These are phyloP conservation scores for Gremmenia infestans DNA, from an alignment of 2,329 filamentous ascomycete species.

Conservation along the genomic window DNA sequence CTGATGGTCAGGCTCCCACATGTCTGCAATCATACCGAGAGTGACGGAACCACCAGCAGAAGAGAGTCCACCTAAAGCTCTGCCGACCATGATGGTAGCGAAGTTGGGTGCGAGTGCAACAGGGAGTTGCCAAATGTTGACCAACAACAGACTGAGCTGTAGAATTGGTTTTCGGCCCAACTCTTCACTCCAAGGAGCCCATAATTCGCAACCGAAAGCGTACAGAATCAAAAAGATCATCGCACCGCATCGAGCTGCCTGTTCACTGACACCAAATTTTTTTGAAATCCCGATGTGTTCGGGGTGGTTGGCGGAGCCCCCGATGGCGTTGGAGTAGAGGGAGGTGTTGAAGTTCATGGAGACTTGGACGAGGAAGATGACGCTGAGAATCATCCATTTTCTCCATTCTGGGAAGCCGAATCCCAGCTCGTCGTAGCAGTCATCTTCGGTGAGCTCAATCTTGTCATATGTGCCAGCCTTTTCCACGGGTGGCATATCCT, in stretches of 20 bases:
- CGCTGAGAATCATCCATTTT: conserved; percentile 67
- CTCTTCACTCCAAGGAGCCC: conserved; percentile 85
- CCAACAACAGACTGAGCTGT: conserved; percentile 66
- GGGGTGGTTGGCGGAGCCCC: conserved; percentile 26
- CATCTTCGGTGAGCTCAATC: conserved; percentile 45
- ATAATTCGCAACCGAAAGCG: conserved; percentile 81
- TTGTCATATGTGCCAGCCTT: conserved; percentile 19
- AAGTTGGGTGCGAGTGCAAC: conserved; percentile 72
- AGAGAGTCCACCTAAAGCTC: conserved; percentile 63
- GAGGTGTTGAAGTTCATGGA: conserved; percentile 79
- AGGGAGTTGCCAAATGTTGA: conserved; percentile 73
- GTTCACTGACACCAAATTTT: conserved; percentile 62
- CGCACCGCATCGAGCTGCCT: conserved; percentile 67
- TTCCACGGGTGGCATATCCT: conserved; percentile 10
- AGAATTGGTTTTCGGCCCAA: conserved; percentile 72
- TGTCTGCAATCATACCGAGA: conserved; percentile 68
- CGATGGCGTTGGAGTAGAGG: conserved; percentile 65
- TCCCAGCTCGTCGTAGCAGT: conserved; percentile 63
- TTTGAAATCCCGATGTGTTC: conserved; percentile 47
- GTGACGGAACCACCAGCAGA: conserved; percentile 71
- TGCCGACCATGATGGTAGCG: conserved; percentile 62
- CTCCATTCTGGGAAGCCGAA: conserved; percentile 55
- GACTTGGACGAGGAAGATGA: conserved; percentile 69
- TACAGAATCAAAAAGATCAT: conserved; percentile 76
- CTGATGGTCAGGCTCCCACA: conserved; percentile 66